Base-by-base conservation (phyloP, 2,329 filamentous ascomycete species). In the Hypocrella siamensis region DNA sequence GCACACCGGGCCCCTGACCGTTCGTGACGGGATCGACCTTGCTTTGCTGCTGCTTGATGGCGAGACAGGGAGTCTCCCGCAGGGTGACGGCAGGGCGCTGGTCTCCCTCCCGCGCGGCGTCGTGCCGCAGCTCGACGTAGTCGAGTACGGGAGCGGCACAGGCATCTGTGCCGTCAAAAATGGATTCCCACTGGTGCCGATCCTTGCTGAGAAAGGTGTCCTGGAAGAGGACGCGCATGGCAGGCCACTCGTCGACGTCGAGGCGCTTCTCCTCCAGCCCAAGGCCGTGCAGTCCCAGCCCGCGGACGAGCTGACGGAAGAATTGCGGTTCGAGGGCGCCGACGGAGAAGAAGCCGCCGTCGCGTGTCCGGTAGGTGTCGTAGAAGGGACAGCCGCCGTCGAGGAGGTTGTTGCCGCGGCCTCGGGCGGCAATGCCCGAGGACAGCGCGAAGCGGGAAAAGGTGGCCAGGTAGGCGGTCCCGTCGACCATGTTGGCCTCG, bases 401-500 rank as follows among this genome's bases (percentile, higher is more conserved):
- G 29, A 96, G 58, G 35, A 78, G 44, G 52, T 94, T 94, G 34
- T 67, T 63, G 0, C 88, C 88, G 30, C 86, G 63, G 17, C 70
- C 64, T 4, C 53, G 52, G 42, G 60, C 51, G 62, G 83, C 86
- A 25, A 75, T 48, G 1, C 69, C 65, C 6, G 63, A 75, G 48
- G 77, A 75, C 38, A 65, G 61, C 18, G 64, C 63, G 38, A 92
- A 60, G 21, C 88, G 65, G 31, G 81, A 77, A 57, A 88, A 88
- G 0, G 75, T 79, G 2, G 78, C 76, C 17, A 96, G 58, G 52
- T 88, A 88, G 22, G 75, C 70, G 16, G 70, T 72, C 7, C 88
- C 88, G 57, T 96, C 88, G 10, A 94, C 88, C 88, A 96, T 96
- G 53, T 93, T 94, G 12, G 82, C 83, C 57, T 94, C 84, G 7